Evolutionary conservation across 148 eudicot genomes (phyloP), one percentile per base, ranked within the genome.

Genomic region (Oxyria digyna): DNA sequence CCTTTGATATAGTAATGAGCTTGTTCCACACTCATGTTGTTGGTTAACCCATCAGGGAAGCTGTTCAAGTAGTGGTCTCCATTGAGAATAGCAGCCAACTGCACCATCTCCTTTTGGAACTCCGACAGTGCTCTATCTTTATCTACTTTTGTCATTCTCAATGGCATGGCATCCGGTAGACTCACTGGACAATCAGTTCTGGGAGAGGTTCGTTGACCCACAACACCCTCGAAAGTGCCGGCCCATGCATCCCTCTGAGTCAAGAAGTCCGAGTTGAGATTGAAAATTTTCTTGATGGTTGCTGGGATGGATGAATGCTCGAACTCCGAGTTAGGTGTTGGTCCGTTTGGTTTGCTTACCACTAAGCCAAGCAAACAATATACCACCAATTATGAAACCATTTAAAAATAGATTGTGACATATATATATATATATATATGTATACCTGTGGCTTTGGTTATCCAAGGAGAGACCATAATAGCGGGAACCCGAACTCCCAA

Each of bases 391-490:
- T n/a, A n/a, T n/a, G n/a, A n/a, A n/a, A n/a, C n/a, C 43, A 9
- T 42, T 9, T 9, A 13, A 15, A 13, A 14, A 14, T 15, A 45
- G 2, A 45, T 6, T 2, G 17, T n/a, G 4, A 17, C 18, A 15
- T 1, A 45, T 6, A 14, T 20, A 46, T 48, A 48, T 49, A 49
- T 48, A 48, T 17, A 48, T 1, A 18, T 1, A 48, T 2, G 6
- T 18, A 48, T 48, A 48, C 98, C 88, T 13, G 90, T 83, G 64
- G 90, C 96, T 78, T 87, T 87, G 55, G 78, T 83, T 35, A 93
- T 89, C 98, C 98, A 93, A 77, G 98, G 98, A 43, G 96, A 93
- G 62, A 86, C 96, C 98, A 93, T 89, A 17, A 89, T 89, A 0
- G 96, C 88, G 0, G 96, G 98, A 4, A 93, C 95, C 33, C 96